Evolutionary conservation across 2,329 filamentous ascomycete genomes (phyloP).

Genomic region (Xylaria sp.): DNA sequence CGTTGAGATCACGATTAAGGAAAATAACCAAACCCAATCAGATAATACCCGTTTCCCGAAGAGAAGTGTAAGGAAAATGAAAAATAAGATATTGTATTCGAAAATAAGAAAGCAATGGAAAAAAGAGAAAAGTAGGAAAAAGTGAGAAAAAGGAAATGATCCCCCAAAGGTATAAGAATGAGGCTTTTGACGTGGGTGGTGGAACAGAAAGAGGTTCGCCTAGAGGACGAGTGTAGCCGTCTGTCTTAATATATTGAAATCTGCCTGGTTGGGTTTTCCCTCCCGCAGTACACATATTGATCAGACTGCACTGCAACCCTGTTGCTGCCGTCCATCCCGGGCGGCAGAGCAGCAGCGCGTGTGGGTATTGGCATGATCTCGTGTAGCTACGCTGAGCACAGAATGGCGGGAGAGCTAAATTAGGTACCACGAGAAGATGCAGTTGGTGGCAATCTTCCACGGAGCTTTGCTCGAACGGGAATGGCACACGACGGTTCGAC

Average conservation of each 20-base stretch:
- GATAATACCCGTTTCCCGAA: conserved; percentile 39
- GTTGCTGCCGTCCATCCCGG: conserved; percentile 27
- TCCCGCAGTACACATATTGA: background rate
- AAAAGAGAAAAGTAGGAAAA: conserved; percentile 32
- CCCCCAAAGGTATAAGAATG: conserved; percentile 36
- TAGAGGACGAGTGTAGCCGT: conserved; percentile 35
- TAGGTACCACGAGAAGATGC: conserved; percentile 25
- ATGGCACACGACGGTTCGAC: conserved; percentile 20
- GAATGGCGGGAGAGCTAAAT: conserved; percentile 21
- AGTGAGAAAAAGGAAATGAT: conserved; percentile 39
- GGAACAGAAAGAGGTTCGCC: conserved; percentile 28
- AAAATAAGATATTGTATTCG: conserved; percentile 20
- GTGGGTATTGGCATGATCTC: conserved; percentile 13
- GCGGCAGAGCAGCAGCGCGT: conserved; percentile 28
- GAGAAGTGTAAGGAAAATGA: conserved; percentile 15
- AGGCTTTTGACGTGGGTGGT: conserved; percentile 30
- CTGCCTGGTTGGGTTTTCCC: background rate
- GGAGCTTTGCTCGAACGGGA: conserved; percentile 24
- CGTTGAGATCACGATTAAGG: conserved; percentile 18
- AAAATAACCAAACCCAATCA: conserved; percentile 41
- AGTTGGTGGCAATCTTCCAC: background rate
- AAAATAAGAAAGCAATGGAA: conserved; percentile 24
- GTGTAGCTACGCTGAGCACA: background rate
- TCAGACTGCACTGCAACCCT: conserved; percentile 9
- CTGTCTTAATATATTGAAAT: conserved; percentile 40